phyloP scores from a whole-genome alignment of 2,329 filamentous ascomycete genomes.

The Venturia asperata region DNA sequence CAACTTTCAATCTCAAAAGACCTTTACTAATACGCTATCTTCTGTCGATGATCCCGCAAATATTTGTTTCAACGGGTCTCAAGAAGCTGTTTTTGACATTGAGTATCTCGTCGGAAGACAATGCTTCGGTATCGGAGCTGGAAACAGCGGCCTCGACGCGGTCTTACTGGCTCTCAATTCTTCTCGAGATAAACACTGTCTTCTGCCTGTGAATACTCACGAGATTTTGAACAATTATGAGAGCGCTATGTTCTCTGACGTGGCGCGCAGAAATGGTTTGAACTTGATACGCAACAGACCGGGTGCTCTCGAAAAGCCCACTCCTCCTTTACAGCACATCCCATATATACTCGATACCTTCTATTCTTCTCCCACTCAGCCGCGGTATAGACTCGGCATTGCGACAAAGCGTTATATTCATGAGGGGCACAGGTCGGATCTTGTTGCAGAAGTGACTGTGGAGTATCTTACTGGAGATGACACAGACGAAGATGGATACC shows the following conservation, averaged over 20 bases:
- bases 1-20: neutral
- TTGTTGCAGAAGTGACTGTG: neutral
- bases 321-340: neutral
- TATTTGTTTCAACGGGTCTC: neutral
- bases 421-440: neutral
- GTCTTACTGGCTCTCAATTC: neutral
- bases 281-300: neutral
- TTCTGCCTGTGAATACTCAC: neutral
- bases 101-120: neutral
- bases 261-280: slow-evolving; percentile 2
- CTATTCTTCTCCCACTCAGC: neutral
- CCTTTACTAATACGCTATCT: neutral
- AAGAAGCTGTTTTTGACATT: slow-evolving; percentile 2
- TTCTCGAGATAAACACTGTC: neutral
- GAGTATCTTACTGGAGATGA: neutral
- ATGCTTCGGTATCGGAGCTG: neutral
- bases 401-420: neutral
- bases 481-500: neutral
- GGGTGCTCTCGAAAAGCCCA: neutral
- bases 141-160: neutral
- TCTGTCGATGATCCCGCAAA: neutral
- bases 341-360: neutral
- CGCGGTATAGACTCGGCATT: neutral
- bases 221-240: neutral
- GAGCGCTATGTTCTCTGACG: neutral